These are phyloP conservation scores for Echinochloa phyllopogon DNA, from an alignment of 176 grass and related monocot species.

Conservation along the genomic window DNA sequence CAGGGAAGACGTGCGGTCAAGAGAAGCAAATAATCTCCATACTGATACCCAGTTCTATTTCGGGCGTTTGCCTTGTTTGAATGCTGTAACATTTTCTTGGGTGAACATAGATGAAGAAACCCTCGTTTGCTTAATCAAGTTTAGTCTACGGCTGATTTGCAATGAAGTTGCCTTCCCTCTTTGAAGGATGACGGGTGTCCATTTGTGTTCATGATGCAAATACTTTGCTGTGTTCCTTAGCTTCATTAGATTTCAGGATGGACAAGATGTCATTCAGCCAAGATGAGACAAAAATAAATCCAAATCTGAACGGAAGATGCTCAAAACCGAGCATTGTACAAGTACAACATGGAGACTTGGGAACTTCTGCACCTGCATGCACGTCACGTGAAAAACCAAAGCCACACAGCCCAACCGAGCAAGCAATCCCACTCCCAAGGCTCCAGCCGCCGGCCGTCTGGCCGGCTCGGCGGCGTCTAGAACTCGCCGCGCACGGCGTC, in stretches of 20 bases:
- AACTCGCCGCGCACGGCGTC: constrained; percentile 36
- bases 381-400: background rate
- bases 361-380: background rate
- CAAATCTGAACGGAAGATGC: background rate
- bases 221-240: background rate
- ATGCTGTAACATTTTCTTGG: constrained; percentile 2
- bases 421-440: background rate
- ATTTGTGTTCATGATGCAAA: background rate
- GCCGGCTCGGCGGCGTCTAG: background rate
- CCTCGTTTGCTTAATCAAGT: constrained; percentile 7
- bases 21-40: constrained; percentile 67
- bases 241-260: background rate
- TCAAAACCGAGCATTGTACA: background rate
- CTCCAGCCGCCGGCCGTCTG: background rate
- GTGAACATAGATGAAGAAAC: constrained; percentile 5
- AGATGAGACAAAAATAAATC: background rate
- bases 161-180: background rate
- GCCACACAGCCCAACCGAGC: background rate
- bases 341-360: background rate
- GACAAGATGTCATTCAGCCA: background rate
- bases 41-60: background rate
- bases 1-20: constrained; percentile 95
- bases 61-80: constrained; percentile 1
- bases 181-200: background rate
- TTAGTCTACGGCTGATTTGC: background rate